Evolutionary conservation across 306 rosid species (phyloP).

Genomic region (Benincasa hispida): DNA sequence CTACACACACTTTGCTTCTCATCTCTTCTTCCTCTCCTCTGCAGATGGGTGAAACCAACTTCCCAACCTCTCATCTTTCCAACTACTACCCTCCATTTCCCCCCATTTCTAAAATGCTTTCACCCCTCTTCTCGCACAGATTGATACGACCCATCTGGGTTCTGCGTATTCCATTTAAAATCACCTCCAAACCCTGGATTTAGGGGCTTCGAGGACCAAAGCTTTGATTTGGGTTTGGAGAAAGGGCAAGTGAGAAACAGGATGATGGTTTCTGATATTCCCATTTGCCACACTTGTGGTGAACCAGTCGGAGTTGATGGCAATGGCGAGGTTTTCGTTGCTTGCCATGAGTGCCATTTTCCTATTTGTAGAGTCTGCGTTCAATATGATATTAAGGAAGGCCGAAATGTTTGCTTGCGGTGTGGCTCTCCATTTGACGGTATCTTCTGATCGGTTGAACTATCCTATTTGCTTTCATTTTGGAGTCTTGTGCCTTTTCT

Average conservation of each 20-base stretch:
- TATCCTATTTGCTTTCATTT: background rate
- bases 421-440: conserved; percentile 66
- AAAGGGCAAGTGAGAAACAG: conserved; percentile 8
- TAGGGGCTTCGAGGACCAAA: conserved; percentile 11
- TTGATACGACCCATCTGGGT: conserved; percentile 7
- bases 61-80: conserved; percentile 54
- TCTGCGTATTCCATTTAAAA: conserved; percentile 36
- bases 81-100: conserved; percentile 26
- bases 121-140: conserved; percentile 1
- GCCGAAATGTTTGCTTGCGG: conserved; percentile 60
- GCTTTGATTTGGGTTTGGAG: conserved; percentile 15
- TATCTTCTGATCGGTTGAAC: background rate
- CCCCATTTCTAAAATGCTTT: conserved; percentile 18
- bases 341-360: conserved; percentile 69
- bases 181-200: conserved; percentile 14
- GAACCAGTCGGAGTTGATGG: conserved; percentile 59
- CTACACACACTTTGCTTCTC: conserved; percentile 39
- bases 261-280: conserved; percentile 82
- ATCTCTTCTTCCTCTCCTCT: conserved; percentile 25
- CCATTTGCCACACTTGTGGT: conserved; percentile 71
- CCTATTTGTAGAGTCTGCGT: conserved; percentile 79
- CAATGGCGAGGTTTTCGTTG: conserved; percentile 70
- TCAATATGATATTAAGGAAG: conserved; percentile 59
- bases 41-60: conserved; percentile 55
- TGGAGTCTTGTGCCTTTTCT: background rate